Evolutionary conservation across 345 rosid genomes (phyloP), one percentile per base, ranked within the genome.

Genomic region (Bretschneidera sinensis): DNA sequence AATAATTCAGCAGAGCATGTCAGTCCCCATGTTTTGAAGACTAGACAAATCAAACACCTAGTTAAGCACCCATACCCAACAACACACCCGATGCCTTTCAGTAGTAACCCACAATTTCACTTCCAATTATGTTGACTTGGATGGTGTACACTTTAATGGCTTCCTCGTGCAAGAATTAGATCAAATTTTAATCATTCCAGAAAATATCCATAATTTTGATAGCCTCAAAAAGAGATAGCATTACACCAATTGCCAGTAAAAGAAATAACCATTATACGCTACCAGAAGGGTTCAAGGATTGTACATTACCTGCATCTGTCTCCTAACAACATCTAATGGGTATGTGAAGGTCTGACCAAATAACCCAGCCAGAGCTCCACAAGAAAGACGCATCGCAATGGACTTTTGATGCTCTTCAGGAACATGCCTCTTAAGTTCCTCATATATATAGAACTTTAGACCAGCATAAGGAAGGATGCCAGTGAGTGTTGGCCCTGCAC

Each of bases 401-500:
- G 97, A 86, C 73, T 84, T 85, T 70, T 84, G 99, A 54, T 85
- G 86, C 73, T 94, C 95, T 74, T 90, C 96, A 54, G 97, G 97
- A 60, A 94, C 97, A 71, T 69, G 92, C n/a, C 82, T 81, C 74
- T 90, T 94, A 57, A 94, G 77, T 68, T 82, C 95, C 77, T 88
- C 99, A 14, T 94, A 94, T 55, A 94, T 70, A 51, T 87, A 94
- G 83, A 94, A 94, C 78, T 94, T 94, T 55, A 94, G 78, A 45
- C 96, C 97, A 49, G 97, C 97, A 60, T 90, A 94, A 16, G 99
- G 99, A 48, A 94, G 97, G 54, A 94, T 90, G 17, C 96, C 99
- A 4, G 70, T 75, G 63, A 94, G 81, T 15, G 99, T 90, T 54
- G 99, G 97, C 71, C 99, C 99, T 92, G 83, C 51, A 11, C 16